phyloP scores from a whole-genome alignment of 331 rosid genomes.

The Dryas integrifolia region DNA sequence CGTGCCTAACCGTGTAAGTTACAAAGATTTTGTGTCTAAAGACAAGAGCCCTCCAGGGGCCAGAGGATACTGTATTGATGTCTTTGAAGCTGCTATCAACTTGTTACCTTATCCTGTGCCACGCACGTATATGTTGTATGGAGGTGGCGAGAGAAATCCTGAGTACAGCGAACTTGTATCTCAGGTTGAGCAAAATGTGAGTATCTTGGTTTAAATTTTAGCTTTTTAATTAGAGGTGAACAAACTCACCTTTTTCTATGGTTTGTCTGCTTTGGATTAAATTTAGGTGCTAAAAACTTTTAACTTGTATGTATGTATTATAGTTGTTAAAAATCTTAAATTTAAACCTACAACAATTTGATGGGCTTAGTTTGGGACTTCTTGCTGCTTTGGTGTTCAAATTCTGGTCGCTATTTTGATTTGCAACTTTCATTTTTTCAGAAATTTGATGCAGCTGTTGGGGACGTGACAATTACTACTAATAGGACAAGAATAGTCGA shows the following conservation, averaged over 20 bases:
- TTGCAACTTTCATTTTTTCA: conserved; percentile 31
- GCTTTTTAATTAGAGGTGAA: neutral
- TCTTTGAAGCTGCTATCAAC: conserved; percentile 77
- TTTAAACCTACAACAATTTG: neutral
- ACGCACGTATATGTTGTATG: conserved; percentile 48
- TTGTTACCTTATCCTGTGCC: conserved; percentile 84
- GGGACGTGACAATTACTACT: conserved; percentile 76
- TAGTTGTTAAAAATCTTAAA: neutral
- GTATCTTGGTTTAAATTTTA: conserved; percentile 30
- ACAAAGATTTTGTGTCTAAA: conserved; percentile 54
- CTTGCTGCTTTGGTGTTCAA: neutral
- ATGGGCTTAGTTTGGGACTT: neutral
- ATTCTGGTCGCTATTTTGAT: conserved; percentile 19
- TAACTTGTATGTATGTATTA: neutral
- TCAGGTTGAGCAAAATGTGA: conserved; percentile 67
- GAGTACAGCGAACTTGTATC: conserved; percentile 41
- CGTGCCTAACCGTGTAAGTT: conserved; percentile 68
- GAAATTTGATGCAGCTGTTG: conserved; percentile 80
- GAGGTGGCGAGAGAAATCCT: conserved; percentile 67
- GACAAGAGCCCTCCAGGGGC: conserved; percentile 57
- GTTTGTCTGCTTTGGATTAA: conserved; percentile 11
- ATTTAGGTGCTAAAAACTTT: conserved; percentile 11
- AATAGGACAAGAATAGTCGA: conserved; percentile 76
- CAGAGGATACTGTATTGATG: conserved; percentile 68
- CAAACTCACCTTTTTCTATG: neutral